Conservation (phyloP, 2,329 filamentous ascomycete species). For the Paecilomyces dactylethromorphus region DNA sequence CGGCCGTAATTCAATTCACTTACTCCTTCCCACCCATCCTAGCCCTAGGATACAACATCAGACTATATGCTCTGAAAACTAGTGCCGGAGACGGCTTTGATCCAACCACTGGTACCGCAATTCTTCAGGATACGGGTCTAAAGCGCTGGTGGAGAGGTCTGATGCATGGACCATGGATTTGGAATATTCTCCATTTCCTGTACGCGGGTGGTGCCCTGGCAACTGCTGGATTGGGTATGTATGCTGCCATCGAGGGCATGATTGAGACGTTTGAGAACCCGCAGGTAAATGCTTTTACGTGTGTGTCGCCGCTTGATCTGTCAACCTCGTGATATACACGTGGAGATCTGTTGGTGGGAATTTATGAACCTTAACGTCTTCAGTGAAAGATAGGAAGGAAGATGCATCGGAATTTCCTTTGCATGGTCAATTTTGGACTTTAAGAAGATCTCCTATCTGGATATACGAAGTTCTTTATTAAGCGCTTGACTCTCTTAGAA, state of each 20-base stretch:
- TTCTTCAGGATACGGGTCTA: constrained; percentile 9
- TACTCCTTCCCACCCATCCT: constrained; percentile 41
- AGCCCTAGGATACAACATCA: constrained; percentile 19
- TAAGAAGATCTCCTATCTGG: too few species aligned
- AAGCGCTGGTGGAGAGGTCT: constrained; percentile 15
- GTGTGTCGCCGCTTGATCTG: constrained; percentile 18
- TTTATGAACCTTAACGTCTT: background rate
- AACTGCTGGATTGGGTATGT: constrained; percentile 17
- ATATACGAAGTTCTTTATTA: too few species aligned
- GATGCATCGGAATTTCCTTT: too few species aligned
- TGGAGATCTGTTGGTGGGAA: background rate
- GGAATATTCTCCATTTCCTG: constrained; percentile 16
- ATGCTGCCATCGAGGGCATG: constrained; percentile 18
- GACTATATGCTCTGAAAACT: constrained; percentile 17
- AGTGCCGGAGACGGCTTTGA: constrained; percentile 22
- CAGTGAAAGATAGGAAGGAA: background rate
- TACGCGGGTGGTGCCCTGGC: constrained; percentile 15
- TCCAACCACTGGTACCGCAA: constrained; percentile 10
- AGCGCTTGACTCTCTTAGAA: too few species aligned
- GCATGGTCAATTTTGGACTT: too few species aligned
- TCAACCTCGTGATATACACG: background rate
- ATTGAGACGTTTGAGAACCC: constrained; percentile 21
- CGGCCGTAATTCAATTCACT: constrained; percentile 41
- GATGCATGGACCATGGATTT: constrained; percentile 13
- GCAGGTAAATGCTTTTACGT: constrained; percentile 21